Percentiles rank a stretch among this genome's conserved stretches.
Conservation (phyloP, 495 filamentous ascomycete genomes). For the Podospora tetraspora region DNA sequence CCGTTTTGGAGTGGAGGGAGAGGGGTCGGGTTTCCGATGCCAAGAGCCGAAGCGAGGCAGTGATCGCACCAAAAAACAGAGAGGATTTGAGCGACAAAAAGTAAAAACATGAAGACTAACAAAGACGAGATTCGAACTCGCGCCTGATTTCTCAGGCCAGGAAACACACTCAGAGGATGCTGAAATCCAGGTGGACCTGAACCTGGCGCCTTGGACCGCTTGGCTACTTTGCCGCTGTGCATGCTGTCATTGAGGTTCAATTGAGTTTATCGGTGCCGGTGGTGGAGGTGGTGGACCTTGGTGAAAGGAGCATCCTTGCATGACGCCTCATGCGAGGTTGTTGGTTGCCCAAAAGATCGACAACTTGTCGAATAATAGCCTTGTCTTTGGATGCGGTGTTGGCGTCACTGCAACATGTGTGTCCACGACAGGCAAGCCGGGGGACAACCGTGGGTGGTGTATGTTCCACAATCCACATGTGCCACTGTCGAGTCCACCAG, state of each 20-base stretch:
- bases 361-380: neutral
- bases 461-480: neutral
- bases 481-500: neutral
- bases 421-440: neutral
- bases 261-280: neutral
- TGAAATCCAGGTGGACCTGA: neutral
- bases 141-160: neutral
- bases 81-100: neutral
- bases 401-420: neutral
- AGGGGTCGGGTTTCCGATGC: neutral
- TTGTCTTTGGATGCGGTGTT: neutral
- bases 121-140: neutral
- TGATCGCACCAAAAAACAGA: neutral
- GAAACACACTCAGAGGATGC: neutral
- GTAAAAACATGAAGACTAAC: neutral
- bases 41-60: neutral
- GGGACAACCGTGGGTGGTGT: neutral
- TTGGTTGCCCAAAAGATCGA: neutral
- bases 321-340: neutral
- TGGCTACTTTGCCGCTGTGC: neutral
- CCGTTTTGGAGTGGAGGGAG: neutral
- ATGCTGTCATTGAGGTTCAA: fast-evolving
- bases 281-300: neutral
- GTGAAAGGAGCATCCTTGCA: neutral
- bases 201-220: neutral